phyloP scores from a whole-genome alignment of 1,284 basidiomycete genomes.

The Heterobasidion parviporum region DNA sequence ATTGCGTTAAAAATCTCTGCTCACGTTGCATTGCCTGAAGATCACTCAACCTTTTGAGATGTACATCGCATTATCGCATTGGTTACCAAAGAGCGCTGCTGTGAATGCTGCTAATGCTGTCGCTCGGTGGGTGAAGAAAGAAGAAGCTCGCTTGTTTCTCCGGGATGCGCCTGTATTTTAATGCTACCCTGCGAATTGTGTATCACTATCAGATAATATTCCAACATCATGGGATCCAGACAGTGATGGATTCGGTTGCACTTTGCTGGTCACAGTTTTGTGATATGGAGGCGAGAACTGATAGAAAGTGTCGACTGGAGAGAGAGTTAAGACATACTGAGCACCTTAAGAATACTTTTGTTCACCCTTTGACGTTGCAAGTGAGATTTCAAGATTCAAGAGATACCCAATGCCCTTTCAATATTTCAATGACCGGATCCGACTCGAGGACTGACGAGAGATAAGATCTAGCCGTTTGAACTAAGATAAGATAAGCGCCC shows the following conservation, averaged over 20 bases:
- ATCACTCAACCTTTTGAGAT: conserved; percentile 91
- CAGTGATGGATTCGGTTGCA: not conserved
- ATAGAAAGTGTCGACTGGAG: too few species aligned
- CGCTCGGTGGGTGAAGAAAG: conserved; percentile 83
- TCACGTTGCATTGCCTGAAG: conserved; percentile 30
- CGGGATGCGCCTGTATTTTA: conserved; percentile 84
- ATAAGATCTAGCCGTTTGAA: too few species aligned
- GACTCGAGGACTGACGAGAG: too few species aligned
- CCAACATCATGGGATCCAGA: not conserved
- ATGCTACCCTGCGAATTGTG: not conserved
- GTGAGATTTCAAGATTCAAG: too few species aligned
- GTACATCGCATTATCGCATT: conserved; percentile 78
- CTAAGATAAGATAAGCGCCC: not conserved
- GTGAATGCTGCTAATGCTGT: conserved; percentile 85
- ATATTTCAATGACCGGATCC: too few species aligned
- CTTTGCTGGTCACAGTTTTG: too few species aligned
- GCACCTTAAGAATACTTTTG: too few species aligned
- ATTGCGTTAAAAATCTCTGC: not conserved
- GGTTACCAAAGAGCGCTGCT: conserved; percentile 78
- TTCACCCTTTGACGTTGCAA: too few species aligned
- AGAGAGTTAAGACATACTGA: too few species aligned
- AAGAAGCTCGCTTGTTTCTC: conserved; percentile 78
- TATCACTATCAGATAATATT: too few species aligned
- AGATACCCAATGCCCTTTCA: too few species aligned
- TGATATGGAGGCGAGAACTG: too few species aligned